Base-by-base conservation (phyloP, 371 early-diverging fungal genomes). In the Apophysomyces trapeziformis region DNA sequence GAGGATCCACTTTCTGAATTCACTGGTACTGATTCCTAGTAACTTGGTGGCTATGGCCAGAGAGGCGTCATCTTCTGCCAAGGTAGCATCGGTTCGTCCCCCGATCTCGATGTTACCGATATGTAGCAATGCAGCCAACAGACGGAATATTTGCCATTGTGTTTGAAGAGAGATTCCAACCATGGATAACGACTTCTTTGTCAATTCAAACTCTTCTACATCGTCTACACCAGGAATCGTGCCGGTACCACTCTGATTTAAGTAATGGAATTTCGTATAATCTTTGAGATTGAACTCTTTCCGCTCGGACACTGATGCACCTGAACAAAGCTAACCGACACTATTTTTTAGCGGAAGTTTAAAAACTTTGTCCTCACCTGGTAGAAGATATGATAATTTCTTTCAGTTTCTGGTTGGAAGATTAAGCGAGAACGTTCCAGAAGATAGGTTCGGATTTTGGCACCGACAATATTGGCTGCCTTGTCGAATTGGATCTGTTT, bases 301-400 rank as follows among this genome's bases (percentile, higher is more conserved):
- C 66, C 88, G 78, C 74, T 95, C 94, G 9, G 89, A 93, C 7
- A 89, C 83, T 5, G 95, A 92, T 11, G 89, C 90, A 61, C 94
- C 96, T 4, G 92, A 88, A 78, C 96, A 93, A 32, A 99, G 87
- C 88, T 94, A 65, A 6, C 41, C 38, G 38, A 43, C 43, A 4
- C 8, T 38, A n/a, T 16, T 16, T 16, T 26, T 26, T 26, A 26
- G 32, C 32, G 3, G 7, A 43, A 5, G 50, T 16, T 45, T 37
- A 45, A 61, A 12, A 21, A 7, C 2, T 37, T 16, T 12, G 11
- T 32, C 41, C 38, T 38, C 78, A 86, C 84, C 71, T 93, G 96
- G 80, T 99, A 99, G 77, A 99, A 99, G 64, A 99, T 95, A 80
- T 99, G 99, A 80, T 98, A 99, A 86, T 98, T 99, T 71, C 98